Percentiles rank a stretch among this genome's conserved stretches.
Conservation (phyloP, 108 stramenopile species). For the Bacterosira constricta region DNA sequence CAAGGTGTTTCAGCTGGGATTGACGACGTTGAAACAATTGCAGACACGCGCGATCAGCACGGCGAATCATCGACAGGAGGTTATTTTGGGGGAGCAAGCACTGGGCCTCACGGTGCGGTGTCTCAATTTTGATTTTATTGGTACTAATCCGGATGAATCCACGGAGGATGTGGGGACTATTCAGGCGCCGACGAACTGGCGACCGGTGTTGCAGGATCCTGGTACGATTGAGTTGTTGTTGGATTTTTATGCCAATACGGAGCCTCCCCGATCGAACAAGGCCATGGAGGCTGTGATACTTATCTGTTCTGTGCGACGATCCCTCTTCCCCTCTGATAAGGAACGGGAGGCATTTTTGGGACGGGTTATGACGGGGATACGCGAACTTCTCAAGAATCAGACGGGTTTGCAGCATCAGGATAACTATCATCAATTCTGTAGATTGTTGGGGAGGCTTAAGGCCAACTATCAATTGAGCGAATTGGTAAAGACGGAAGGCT, state of each 20-base stretch:
- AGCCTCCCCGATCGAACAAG: conserved; percentile 88
- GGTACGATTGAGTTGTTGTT: conserved; percentile 90
- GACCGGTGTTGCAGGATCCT: conserved; percentile 84
- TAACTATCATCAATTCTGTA: conserved; percentile 98
- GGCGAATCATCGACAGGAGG: conserved; percentile 77
- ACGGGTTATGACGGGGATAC: conserved; percentile 84
- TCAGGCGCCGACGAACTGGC: conserved; percentile 96
- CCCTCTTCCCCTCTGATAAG: conserved; percentile 94
- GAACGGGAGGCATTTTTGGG: conserved; percentile 91
- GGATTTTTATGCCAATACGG: conserved; percentile 94
- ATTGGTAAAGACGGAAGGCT: conserved; percentile 92
- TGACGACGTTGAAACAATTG: conserved; percentile 92
- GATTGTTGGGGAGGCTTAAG: conserved; percentile 95
- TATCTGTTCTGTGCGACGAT: conserved; percentile 87
- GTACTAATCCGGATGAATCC: conserved; percentile 98
- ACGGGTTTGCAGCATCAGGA: conserved; percentile 95
- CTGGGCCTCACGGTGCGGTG: conserved; percentile 87
- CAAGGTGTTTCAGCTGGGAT: conserved; percentile 91
- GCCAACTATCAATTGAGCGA: conserved; percentile 97
- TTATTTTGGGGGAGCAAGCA: conserved; percentile 83
- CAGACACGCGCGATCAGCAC: conserved; percentile 84
- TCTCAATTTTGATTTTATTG: conserved; percentile 97
- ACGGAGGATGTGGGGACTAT: conserved; percentile 98
- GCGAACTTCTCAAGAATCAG: conserved; percentile 88
- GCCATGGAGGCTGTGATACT: conserved; percentile 95